phyloP scores from a whole-genome alignment of 2,329 filamentous ascomycete species.

The Aspergillus phoenicis region DNA sequence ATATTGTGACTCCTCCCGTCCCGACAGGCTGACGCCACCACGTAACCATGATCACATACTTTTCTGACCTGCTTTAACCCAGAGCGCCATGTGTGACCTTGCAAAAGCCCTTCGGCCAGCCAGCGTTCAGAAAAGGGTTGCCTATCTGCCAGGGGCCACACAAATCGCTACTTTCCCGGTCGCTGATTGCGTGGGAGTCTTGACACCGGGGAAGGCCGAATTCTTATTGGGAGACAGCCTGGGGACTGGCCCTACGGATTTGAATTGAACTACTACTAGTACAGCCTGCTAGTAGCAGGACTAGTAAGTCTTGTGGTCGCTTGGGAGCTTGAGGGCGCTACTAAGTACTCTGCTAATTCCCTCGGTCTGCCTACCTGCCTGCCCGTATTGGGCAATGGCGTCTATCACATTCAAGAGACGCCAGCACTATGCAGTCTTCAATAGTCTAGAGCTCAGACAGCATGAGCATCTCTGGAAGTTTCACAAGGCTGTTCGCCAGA shows the following conservation, averaged over 20 bases:
- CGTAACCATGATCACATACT: slow-evolving; percentile 11
- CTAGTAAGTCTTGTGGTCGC: no score
- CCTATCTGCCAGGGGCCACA: slow-evolving; percentile 16
- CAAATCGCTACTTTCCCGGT: background rate
- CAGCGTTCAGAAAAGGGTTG: slow-evolving; percentile 3
- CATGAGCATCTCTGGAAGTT: background rate
- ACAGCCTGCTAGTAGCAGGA: no score
- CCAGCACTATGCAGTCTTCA: background rate
- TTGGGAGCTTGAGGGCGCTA: no score
- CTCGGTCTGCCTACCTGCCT: background rate
- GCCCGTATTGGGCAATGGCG: background rate
- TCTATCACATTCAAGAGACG: background rate
- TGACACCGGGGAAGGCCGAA: background rate
- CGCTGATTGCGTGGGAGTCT: slow-evolving; percentile 3
- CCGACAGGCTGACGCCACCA: slow-evolving; percentile 4
- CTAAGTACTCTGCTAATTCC: background rate
- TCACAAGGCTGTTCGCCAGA: background rate
- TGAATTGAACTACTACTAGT: background rate
- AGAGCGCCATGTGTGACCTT: slow-evolving; percentile 18
- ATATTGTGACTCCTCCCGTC: slow-evolving; percentile 1
- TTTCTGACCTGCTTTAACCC: slow-evolving; percentile 6
- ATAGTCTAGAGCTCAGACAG: background rate
- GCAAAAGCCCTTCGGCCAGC: background rate
- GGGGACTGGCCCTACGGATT: background rate
- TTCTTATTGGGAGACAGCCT: background rate